Evolutionary conservation across 2,329 filamentous ascomycete species (phyloP).

Genomic region (Aspergillus neoniger): DNA sequence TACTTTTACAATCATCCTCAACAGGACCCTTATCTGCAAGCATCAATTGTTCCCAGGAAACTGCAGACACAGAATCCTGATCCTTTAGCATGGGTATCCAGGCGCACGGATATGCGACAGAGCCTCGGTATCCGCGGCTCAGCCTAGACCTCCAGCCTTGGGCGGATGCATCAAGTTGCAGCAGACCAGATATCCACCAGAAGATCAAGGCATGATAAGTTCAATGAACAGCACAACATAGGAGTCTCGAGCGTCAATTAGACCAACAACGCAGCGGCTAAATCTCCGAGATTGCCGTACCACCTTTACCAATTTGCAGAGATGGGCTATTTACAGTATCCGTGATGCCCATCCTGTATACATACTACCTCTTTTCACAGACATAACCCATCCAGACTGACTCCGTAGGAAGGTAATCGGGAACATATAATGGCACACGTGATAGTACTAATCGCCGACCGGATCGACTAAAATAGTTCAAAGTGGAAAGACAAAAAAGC

Average conservation of each 20-base stretch:
- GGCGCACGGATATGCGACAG: neutral
- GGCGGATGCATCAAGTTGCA: neutral
- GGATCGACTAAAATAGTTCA: neutral
- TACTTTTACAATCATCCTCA: neutral
- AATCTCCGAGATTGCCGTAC: neutral
- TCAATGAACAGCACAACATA: neutral
- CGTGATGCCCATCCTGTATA: neutral
- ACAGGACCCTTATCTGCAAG: neutral
- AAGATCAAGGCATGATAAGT: neutral
- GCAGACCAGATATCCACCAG: neutral
- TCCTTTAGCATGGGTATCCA: neutral
- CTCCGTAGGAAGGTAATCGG: neutral
- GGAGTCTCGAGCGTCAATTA: neutral
- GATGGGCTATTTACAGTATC: neutral
- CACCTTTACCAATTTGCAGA: neutral
- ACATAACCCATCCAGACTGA: neutral
- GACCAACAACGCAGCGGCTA: neutral
- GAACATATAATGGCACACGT: neutral
- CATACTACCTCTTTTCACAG: neutral
- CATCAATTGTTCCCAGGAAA: neutral
- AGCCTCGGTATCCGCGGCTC: constrained; percentile 3
- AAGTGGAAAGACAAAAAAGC: neutral
- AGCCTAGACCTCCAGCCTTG: neutral
- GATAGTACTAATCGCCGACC: neutral
- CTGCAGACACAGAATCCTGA: neutral